Evolutionary conservation across 306 rosid species (phyloP).

Genomic region (Aeschynomene evenia): DNA sequence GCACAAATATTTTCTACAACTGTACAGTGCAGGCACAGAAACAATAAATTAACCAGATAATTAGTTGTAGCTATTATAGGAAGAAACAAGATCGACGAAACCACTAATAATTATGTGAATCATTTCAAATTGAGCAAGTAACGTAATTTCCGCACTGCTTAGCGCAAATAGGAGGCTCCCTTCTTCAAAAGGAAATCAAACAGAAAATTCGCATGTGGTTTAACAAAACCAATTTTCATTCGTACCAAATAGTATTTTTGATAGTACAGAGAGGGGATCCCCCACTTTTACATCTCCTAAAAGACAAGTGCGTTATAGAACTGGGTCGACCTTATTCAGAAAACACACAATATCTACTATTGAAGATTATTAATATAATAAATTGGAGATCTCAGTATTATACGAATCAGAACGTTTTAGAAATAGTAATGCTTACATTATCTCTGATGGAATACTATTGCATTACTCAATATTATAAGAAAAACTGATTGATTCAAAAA

Average conservation of each 20-base stretch:
- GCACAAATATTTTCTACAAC: constrained; percentile 13
- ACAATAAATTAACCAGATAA: constrained; percentile 1
- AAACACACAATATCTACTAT: not conserved
- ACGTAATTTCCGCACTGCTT: no score
- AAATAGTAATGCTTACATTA: not conserved
- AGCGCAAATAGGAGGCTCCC: no score
- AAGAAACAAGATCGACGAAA: no score
- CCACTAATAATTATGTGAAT: no score
- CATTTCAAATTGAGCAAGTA: no score
- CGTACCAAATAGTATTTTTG: not conserved
- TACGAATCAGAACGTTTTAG: not conserved
- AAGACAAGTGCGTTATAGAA: not conserved
- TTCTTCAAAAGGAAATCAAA: no score
- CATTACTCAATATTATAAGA: constrained; percentile 11
- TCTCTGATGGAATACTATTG: not conserved
- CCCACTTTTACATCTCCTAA: not conserved
- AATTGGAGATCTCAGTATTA: constrained; percentile 10
- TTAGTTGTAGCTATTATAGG: not conserved
- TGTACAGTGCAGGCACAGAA: not conserved
- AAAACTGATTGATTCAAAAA: not conserved
- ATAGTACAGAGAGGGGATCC: not conserved
- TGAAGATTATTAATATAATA: not conserved
- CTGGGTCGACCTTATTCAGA: not conserved
- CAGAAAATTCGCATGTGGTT: no score
- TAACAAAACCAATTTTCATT: no score